phyloP scores from a whole-genome alignment of 2,329 filamentous ascomycete species.

The Penicillium nordicum region DNA sequence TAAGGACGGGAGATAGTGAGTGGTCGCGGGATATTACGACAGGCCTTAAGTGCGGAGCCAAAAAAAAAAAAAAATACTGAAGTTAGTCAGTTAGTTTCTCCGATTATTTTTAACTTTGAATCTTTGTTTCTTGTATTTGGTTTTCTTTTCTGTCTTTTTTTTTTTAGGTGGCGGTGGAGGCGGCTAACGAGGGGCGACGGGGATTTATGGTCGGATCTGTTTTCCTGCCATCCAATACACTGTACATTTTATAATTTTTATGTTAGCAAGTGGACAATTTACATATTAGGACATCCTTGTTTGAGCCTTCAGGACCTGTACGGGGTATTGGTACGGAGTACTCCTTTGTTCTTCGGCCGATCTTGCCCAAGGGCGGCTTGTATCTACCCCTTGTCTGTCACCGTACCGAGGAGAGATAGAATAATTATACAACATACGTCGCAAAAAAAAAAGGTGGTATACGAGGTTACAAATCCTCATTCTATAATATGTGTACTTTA shows the following conservation, averaged over 20 bases:
- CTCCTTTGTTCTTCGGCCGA: constrained; percentile 1
- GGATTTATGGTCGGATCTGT: not conserved
- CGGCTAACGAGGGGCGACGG: constrained; percentile 2
- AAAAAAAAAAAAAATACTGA: not conserved
- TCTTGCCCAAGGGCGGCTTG: constrained; percentile 2
- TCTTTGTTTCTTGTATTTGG: not conserved
- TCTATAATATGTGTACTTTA: not conserved
- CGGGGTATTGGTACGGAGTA: not conserved
- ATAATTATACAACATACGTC: not conserved
- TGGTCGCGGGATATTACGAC: constrained; percentile 10
- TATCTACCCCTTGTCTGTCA: not conserved
- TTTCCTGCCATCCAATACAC: not conserved
- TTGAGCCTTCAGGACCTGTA: not conserved
- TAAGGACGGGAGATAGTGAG: not conserved
- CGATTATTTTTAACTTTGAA: not conserved
- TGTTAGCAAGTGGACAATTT: not conserved
- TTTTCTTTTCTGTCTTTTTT: not conserved
- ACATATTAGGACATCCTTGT: not conserved
- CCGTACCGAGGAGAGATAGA: not conserved
- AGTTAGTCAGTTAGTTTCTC: not conserved
- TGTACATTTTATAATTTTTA: not conserved
- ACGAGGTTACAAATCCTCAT: not conserved
- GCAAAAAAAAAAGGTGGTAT: not conserved
- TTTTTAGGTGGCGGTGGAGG: constrained; percentile 7
- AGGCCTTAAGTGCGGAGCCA: constrained; percentile 3